Base-by-base conservation (phyloP, 176 grass and related monocot species). In the Phoenix roebelenii region DNA sequence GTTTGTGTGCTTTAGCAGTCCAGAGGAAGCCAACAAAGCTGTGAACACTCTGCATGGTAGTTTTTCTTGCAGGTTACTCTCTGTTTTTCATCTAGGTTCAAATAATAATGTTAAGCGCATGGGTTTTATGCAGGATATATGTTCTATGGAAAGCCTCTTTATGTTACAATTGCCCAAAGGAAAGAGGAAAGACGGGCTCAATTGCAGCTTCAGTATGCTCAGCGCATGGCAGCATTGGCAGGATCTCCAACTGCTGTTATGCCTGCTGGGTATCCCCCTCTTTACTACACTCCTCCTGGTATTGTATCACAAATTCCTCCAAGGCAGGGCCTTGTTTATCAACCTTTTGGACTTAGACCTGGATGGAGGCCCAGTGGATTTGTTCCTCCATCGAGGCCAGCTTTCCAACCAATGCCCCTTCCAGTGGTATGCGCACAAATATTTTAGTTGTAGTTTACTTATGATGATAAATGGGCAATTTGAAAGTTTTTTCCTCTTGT, bases 1-100 rank as follows among this genome's bases (percentile, higher is more conserved):
- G 0, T 97, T 97, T 30, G 87, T 97, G 50, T 97, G 93, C 55
- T 97, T 68, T 16, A 80, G 51, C 56, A 83, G 65, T 48, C 84
- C 84, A 0, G 93, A 97, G 54, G 93, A 92, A 77, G 93, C 93
- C 57, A 76, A 80, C 20, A 68, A 65, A 44, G 87, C 81, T 5
- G 76, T 97, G 23, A 69, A 50, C 28, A 88, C 15, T 51, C 83
- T 97, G 69, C 80, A 70, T 35, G 84, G 93, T 97, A 88, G 73
- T 70, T 30, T 14, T 20, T 15, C 76, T 6, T 63, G 30, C 15
- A 3, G 67, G 53, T 25, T 0, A 5, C 15, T 16, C 23, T 66
- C 15, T 6, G 16, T 18, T 52, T 25, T 66, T 51, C 15, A 48
- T 71, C 18, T 3, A 35, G 62, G 51, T 28, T 16, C 15, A 4